Evolutionary conservation across 352 stramenopile species (phyloP).

Genomic region (Globisporangium splendens): DNA sequence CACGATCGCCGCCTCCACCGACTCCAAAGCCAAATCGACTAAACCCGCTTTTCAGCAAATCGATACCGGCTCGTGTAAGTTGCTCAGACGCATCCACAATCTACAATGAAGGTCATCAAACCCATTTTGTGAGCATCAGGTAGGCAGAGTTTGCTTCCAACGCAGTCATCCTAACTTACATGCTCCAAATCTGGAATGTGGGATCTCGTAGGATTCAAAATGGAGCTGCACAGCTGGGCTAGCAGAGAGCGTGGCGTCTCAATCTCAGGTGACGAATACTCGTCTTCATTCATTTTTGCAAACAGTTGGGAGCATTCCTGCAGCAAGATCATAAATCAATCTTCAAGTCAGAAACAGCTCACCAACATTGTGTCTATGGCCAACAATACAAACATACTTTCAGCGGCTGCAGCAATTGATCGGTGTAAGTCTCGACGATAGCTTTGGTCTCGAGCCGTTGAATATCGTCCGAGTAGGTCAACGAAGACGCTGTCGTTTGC

Average conservation of each 20-base stretch:
- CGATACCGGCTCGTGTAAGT: slow-evolving; percentile 68
- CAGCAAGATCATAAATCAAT: background rate
- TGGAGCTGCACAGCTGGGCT: slow-evolving; percentile 40
- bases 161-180: slow-evolving; percentile 18
- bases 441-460: slow-evolving; percentile 26
- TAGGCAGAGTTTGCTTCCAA: background rate
- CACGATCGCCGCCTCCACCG: slow-evolving; percentile 13
- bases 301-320: slow-evolving; percentile 70
- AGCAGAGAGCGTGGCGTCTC: slow-evolving; percentile 30
- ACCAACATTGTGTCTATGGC: background rate
- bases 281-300: slow-evolving; percentile 28
- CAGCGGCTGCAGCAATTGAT: slow-evolving; percentile 35
- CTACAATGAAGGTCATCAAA: slow-evolving; percentile 19
- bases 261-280: slow-evolving; percentile 12
- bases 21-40: slow-evolving; percentile 72
- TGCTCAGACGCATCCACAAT: slow-evolving; percentile 77
- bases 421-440: slow-evolving; percentile 40
- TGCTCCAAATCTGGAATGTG: slow-evolving; percentile 42
- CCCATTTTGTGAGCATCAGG: background rate
- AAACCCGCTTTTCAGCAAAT: slow-evolving; percentile 79
- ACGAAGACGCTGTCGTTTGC: slow-evolving; percentile 5
- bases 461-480: slow-evolving; percentile 19
- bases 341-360: background rate
- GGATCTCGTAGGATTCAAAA: slow-evolving; percentile 25
- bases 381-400: slow-evolving; percentile 32